Percentiles rank a stretch among this genome's conserved stretches.
phyloP scores from a whole-genome alignment of 495 filamentous ascomycete genomes.

The Cercophora sp. region DNA sequence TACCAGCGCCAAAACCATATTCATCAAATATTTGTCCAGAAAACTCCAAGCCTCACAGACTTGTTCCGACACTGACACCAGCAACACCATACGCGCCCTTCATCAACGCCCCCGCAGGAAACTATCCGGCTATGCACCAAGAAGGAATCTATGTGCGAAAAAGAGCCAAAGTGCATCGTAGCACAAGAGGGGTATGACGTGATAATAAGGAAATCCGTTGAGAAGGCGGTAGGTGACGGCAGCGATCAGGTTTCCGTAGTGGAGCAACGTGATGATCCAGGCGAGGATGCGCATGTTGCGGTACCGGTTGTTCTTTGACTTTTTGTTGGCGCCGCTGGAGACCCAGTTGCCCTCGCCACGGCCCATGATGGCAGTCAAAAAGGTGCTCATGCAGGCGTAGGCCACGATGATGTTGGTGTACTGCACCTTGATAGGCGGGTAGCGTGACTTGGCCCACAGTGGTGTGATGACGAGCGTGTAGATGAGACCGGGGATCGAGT shows the following conservation, averaged over 20 bases:
- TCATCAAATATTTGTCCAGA: no score
- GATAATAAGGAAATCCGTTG: slow-evolving; percentile 21
- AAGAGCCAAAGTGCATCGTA: slow-evolving; percentile 26
- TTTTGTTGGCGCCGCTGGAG: slow-evolving; percentile 27
- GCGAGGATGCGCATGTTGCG: slow-evolving; percentile 30
- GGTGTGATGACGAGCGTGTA: slow-evolving; percentile 25
- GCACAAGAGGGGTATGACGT: slow-evolving; percentile 26
- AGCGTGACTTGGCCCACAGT: slow-evolving; percentile 26
- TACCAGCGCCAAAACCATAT: no score
- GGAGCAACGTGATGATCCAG: slow-evolving; percentile 23
- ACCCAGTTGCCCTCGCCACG: slow-evolving; percentile 7
- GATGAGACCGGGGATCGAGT: slow-evolving; percentile 27
- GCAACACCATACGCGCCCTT: no score
- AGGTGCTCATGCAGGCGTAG: slow-evolving; percentile 29
- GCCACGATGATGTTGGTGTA: slow-evolving; percentile 31
- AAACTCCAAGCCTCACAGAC: no score
- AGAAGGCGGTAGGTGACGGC: slow-evolving; percentile 23
- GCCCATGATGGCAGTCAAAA: slow-evolving; percentile 22
- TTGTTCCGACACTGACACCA: no score
- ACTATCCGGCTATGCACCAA: no score
- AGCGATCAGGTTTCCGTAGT: slow-evolving; percentile 20
- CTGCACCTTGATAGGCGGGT: slow-evolving; percentile 29
- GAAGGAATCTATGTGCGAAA: slow-evolving; percentile 24
- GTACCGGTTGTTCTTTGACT: slow-evolving; percentile 28
- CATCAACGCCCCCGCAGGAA: no score